phyloP scores from a whole-genome alignment of 2,329 filamentous ascomycete genomes.

The Cladosporium sp. region DNA sequence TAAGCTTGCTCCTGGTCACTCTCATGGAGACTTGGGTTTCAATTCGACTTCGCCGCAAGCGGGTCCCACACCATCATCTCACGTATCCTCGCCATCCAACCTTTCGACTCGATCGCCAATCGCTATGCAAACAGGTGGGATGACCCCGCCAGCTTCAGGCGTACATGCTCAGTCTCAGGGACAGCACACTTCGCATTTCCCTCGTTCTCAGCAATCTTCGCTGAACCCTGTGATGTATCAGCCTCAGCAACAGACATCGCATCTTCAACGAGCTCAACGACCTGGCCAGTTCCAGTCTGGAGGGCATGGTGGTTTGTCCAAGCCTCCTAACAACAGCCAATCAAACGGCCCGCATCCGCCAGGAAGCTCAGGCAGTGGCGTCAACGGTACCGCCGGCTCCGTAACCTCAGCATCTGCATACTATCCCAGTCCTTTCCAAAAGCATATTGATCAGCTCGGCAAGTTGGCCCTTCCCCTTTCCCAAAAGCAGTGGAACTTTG shows the following conservation, averaged over 20 bases:
- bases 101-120: slow-evolving; percentile 60
- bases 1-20: slow-evolving; percentile 41
- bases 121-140: slow-evolving; percentile 59
- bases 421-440: slow-evolving; percentile 87
- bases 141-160: slow-evolving; percentile 61
- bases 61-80: slow-evolving; percentile 80
- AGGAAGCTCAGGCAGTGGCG: slow-evolving; percentile 35
- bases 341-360: slow-evolving; percentile 22
- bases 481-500: slow-evolving; percentile 56
- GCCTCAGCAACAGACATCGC: slow-evolving; percentile 35
- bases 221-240: slow-evolving; percentile 46
- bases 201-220: slow-evolving; percentile 44
- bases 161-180: slow-evolving; percentile 53
- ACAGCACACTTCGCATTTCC: slow-evolving; percentile 41
- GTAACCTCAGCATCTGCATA: slow-evolving; percentile 53
- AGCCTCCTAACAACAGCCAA: slow-evolving; percentile 26
- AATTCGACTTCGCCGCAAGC: slow-evolving; percentile 67
- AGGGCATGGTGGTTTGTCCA: slow-evolving; percentile 38
- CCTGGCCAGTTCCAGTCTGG: slow-evolving; percentile 26
- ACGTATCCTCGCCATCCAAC: slow-evolving; percentile 66
- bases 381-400: slow-evolving; percentile 37
- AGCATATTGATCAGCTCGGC: slow-evolving; percentile 94
- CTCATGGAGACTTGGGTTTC: slow-evolving; percentile 42
- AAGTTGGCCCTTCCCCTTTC: slow-evolving; percentile 62
- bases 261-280: slow-evolving; percentile 14